Base-by-base conservation (phyloP, 306 rosid species). In the Elaeagnus macrophylla region DNA sequence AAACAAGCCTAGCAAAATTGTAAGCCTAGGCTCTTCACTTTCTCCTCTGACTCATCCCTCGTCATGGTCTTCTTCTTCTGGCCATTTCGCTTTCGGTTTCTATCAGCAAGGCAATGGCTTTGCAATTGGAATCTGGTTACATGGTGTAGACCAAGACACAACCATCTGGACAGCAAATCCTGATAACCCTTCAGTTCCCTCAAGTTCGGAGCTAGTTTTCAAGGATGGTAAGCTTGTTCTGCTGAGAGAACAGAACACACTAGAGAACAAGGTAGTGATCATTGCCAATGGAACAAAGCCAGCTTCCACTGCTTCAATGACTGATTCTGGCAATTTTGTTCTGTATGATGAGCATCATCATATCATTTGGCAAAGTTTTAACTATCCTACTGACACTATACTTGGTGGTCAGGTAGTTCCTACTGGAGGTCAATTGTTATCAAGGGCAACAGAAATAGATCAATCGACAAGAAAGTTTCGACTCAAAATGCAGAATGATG, bases 1-100 rank as follows among this genome's bases (percentile, higher is more conserved):
- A 45, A 44, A 44, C 15, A 6, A 13, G 12, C 14, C 49, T 12
- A 45, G 17, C 0, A 12, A 12, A 45, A 45, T 45, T 12, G 25
- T 20, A 20, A 45, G 7, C 9, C 49, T 13, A n/a, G 66, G 54
- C 12, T 59, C 66, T 18, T 12, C 46, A 25, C 64, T 67, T 47
- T 42, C 51, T 20, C 54, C 59, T 2, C n/a, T 10, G 8, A 4
- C 17, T 14, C 1, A 36, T 9, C 10, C n/a, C 15, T 19, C n/a
- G 6, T 51, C 71, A 35, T 67, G 59, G 65, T 51, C 50, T 36
- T 66, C 71, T 11, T 20, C 53, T 16, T 57, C 71, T n/a, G 59
- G 65, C 12, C 10, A n/a, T 1, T 66, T 66, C 20, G 65, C 47
- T 3, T 64, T 64, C 17, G 69, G 69, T 7, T 64, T 64, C 11